Percentiles rank a stretch among this genome's conserved stretches.
Evolutionary conservation across 2,329 filamentous ascomycete species (phyloP).

Genomic region (Pyricularia sp.): DNA sequence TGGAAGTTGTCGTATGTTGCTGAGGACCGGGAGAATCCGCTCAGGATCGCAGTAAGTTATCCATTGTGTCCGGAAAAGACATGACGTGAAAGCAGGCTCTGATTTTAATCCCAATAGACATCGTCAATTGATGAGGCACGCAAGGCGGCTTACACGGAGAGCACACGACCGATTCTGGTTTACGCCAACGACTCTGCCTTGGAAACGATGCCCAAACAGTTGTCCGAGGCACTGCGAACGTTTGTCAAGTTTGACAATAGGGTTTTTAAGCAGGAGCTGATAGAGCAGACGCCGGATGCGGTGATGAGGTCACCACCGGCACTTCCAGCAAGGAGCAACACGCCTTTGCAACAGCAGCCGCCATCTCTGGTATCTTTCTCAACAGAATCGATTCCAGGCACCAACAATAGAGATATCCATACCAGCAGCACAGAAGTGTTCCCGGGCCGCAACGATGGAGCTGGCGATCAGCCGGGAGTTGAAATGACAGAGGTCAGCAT

Average conservation of each 20-base stretch:
- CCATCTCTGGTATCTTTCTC: not conserved
- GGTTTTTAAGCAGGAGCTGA: constrained; percentile 21
- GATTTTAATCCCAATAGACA: not conserved
- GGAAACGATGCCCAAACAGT: constrained; percentile 10
- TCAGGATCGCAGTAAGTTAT: constrained; percentile 12
- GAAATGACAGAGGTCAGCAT: constrained; percentile 5
- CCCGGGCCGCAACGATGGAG: not conserved
- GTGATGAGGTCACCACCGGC: not conserved
- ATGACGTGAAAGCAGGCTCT: not conserved
- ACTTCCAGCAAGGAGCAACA: constrained; percentile 2
- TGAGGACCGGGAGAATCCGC: constrained; percentile 9
- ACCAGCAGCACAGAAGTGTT: constrained; percentile 2
- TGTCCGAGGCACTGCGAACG: constrained; percentile 19
- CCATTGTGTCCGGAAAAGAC: not conserved
- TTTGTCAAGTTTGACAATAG: constrained; percentile 26
- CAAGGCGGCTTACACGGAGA: constrained; percentile 10
- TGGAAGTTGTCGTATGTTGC: constrained; percentile 15
- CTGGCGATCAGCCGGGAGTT: not conserved
- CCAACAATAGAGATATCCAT: not conserved
- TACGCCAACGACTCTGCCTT: constrained; percentile 21
- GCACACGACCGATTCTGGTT: constrained; percentile 16
- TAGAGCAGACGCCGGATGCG: constrained; percentile 17
- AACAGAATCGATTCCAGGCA: not conserved
- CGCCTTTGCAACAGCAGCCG: not conserved
- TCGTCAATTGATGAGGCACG: constrained; percentile 11